phyloP scores from a whole-genome alignment of 2,329 filamentous ascomycete species.

The Zarea fungicola region DNA sequence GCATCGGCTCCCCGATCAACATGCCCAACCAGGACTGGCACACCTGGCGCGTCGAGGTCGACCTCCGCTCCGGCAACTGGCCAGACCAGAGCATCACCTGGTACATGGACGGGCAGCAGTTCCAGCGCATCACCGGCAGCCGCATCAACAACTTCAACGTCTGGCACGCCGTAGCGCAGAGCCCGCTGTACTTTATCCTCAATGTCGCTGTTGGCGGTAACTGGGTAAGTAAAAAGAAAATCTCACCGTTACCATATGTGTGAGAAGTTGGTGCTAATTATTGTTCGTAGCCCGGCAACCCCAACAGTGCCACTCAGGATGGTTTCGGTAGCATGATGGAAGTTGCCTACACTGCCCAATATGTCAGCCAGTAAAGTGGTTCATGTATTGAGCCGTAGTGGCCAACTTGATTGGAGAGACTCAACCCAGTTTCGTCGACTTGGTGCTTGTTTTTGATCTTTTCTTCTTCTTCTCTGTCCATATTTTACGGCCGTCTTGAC shows the following conservation, averaged over 20 bases:
- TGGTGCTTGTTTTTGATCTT: not conserved
- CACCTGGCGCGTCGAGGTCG: constrained; percentile 44
- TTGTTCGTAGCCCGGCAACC: constrained; percentile 39
- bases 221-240: constrained; percentile 47
- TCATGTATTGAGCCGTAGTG: not conserved
- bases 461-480: constrained; percentile 11
- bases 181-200: constrained; percentile 46
- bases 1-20: constrained; percentile 30
- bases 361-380: constrained; percentile 22
- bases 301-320: constrained; percentile 40
- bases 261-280: constrained; percentile 7
- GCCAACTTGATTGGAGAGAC: not conserved
- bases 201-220: constrained; percentile 52
- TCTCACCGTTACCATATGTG: not conserved
- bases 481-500: constrained; percentile 11
- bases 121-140: constrained; percentile 38
- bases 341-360: constrained; percentile 45
- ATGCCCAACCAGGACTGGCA: constrained; percentile 41
- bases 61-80: constrained; percentile 43
- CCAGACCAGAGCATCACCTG: constrained; percentile 46
- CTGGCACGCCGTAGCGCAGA: constrained; percentile 48
- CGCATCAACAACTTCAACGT: constrained; percentile 38
- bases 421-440: not conserved
- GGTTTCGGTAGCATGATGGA: constrained; percentile 47
- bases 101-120: constrained; percentile 41